Evolutionary conservation across 176 grass and related monocot genomes (phyloP).

Genomic region (Oryza brachyantha): DNA sequence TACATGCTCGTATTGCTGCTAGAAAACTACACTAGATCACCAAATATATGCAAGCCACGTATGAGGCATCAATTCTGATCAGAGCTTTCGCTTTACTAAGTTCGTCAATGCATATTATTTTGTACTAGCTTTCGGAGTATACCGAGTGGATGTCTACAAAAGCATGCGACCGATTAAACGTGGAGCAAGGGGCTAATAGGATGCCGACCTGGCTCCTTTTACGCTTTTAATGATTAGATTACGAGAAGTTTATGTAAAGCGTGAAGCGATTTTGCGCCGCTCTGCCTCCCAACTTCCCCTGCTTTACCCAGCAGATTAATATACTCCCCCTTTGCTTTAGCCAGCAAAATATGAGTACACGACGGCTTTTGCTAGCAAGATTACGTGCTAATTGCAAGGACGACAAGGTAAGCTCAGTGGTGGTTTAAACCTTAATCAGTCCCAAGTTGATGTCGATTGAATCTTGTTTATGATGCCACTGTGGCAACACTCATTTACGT

Average conservation of each 20-base stretch:
- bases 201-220: neutral
- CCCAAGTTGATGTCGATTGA: neutral
- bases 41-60: conserved; percentile 6
- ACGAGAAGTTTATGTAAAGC: conserved; percentile 37
- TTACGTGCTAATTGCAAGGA: neutral
- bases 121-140: neutral
- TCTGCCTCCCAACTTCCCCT: neutral
- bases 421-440: neutral
- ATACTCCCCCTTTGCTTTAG: conserved; percentile 24
- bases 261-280: conserved; percentile 26
- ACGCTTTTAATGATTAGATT: conserved; percentile 52
- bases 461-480: neutral
- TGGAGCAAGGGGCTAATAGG: neutral
- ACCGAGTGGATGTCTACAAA: conserved; percentile 7
- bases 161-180: neutral
- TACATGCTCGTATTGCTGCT: neutral
- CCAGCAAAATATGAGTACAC: neutral
- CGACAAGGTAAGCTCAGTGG: neutral
- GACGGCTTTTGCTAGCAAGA: conserved; percentile 3
- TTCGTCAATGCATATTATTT: neutral
- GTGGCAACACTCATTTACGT: conserved; percentile 4
- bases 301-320: conserved; percentile 24
- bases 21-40: neutral
- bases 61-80: neutral
- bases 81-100: conserved; percentile 1